These are phyloP conservation scores for Pleoardoris graminearum DNA, from an alignment of 2,329 filamentous ascomycete genomes.

Conservation along the genomic window DNA sequence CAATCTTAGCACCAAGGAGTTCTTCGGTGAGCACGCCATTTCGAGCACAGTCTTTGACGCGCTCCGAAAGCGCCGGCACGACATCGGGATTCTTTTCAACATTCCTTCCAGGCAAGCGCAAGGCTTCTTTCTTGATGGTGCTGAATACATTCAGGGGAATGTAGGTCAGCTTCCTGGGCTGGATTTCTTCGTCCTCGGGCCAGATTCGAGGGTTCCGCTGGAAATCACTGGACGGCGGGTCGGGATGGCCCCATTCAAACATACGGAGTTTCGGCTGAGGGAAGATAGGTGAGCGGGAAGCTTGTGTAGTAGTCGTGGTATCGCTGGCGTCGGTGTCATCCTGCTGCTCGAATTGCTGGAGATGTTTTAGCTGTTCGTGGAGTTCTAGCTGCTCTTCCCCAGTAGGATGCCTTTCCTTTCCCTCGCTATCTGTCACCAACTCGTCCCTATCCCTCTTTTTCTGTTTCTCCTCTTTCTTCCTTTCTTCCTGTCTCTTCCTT, in stretches of 20 bases:
- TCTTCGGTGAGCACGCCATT: constrained; percentile 28
- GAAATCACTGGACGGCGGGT: neutral
- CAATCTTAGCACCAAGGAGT: constrained; percentile 27
- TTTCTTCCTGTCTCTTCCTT: constrained; percentile 17
- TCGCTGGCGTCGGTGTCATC: constrained; percentile 1
- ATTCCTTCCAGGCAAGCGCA: constrained; percentile 29
- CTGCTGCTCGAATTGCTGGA: neutral
- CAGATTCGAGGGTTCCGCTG: neutral
- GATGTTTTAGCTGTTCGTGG: neutral
- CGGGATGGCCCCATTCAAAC: constrained; percentile 31
- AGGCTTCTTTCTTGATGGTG: constrained; percentile 23
- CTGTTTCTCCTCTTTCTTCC: constrained; percentile 10
- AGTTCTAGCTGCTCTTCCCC: too few species aligned
- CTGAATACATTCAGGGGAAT: constrained; percentile 28
- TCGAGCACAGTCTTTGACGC: constrained; percentile 24
- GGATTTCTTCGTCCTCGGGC: constrained; percentile 2
- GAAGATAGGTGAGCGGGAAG: constrained; percentile 2
- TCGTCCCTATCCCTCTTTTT: constrained; percentile 10
- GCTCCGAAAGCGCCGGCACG: constrained; percentile 24
- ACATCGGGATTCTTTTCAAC: constrained; percentile 25
- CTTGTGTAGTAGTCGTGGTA: constrained; percentile 14
- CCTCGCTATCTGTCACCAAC: neutral
- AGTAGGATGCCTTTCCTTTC: neutral
- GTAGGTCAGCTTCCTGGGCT: constrained; percentile 26
- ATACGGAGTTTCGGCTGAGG: constrained; percentile 26